Base-by-base conservation (phyloP, 2,329 filamentous ascomycete species). In the Clonostachys solani region DNA sequence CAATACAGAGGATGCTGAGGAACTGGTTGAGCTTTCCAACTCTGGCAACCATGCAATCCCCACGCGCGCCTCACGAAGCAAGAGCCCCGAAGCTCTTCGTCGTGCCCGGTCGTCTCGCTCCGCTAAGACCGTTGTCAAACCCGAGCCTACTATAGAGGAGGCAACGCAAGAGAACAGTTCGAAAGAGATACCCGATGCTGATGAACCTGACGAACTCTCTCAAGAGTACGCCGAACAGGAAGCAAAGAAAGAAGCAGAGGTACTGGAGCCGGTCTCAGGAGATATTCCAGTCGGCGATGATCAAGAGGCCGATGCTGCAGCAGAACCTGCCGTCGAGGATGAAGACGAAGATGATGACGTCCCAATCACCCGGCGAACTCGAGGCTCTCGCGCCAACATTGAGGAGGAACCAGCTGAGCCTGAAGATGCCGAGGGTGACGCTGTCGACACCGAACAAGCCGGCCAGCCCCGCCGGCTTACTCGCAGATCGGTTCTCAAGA, bases 41-140 rank as follows among this genome's bases (percentile, higher is more conserved):
- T 84, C 81, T 8, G 82, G 81, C n/a, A 74, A 71, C 48, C 81
- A 85, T 52, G 74, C 72, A 17, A 69, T 71, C 38, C 59, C 69
- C 3, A 69, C 76, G 37, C 67, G 67, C 16, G 73, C 74, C 40
- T 78, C 78, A 29, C 69, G 68, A 47, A 83, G 78, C 53, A 72
- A 68, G 54, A 83, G 78, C 50, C 81, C 81, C 0, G 81, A 85
- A 52, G 59, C 73, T 4, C 58, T 69, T 16, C 58, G 64, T 13
- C 70, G 72, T 29, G 66, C 63, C 3, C 67, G 77, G 49, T 63
- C 72, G 6, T 75, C 75, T 1, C 74, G 79, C 40, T 74, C 69
- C 15, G 61, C 63, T 15, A 83, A 83, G 59, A 72, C 72, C 7
- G 52, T 79, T 3, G 77, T 74, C 58, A 70, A 69, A 47, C 71